A percentile compares a stretch with the other conserved stretches of the same genome.
Conservation (phyloP, 495 filamentous ascomycete species). For the Trichoderma parareesei region DNA sequence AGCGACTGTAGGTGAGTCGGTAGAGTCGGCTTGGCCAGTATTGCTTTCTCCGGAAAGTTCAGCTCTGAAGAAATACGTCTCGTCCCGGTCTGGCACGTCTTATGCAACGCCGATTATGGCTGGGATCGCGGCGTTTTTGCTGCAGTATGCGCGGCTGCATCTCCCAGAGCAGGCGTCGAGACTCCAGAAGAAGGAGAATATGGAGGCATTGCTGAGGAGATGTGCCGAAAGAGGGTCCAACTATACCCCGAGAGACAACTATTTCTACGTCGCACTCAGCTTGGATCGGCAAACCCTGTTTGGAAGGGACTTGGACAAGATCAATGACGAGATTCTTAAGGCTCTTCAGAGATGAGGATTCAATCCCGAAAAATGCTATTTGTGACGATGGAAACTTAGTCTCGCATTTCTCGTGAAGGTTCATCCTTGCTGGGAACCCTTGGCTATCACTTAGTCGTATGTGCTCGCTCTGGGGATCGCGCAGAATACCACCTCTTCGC, state of each 20-base stretch:
- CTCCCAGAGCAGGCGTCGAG: background rate
- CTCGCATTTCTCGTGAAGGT: too few relatives aligned
- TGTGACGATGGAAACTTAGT: too few relatives aligned
- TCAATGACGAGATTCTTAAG: background rate
- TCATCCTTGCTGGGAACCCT: too few relatives aligned
- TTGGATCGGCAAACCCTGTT: background rate
- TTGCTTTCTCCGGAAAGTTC: background rate
- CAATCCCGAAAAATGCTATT: background rate
- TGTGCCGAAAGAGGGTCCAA: background rate
- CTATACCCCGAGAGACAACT: background rate
- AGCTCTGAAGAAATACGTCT: background rate
- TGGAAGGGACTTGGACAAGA: background rate
- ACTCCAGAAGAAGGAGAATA: background rate
- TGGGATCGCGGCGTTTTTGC: background rate
- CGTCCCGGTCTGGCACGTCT: background rate
- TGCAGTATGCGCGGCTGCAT: background rate
- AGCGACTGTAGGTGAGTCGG: background rate
- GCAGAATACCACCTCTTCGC: background rate
- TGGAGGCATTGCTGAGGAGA: background rate
- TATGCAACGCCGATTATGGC: constrained; percentile 1
- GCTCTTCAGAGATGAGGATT: background rate
- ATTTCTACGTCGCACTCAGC: background rate
- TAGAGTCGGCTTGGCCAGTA: background rate
- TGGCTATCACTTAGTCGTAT: background rate
- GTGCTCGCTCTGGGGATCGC: background rate